Base-by-base conservation (phyloP, 1,284 basidiomycete species). In the Cutaneotrichosporon arboriforme region DNA sequence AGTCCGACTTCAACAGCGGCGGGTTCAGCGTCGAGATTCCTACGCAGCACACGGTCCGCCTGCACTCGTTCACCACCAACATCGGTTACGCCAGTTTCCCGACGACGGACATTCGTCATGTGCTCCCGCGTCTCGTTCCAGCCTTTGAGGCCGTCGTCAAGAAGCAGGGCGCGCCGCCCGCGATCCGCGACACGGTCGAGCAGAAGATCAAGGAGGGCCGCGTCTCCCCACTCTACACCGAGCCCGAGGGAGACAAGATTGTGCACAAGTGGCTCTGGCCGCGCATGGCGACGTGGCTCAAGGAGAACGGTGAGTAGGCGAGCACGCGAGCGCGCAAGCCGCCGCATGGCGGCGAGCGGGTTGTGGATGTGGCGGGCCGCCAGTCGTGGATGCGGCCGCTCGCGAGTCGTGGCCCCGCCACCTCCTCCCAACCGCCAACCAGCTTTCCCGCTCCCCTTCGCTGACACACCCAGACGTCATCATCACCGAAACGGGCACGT, bases 201-300 rank as follows among this genome's bases (percentile, higher is more conserved):
- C 54, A 70, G 49, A 70, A 69, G 61, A 57, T 64, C 38, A 53
- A 64, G 51, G 51, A 53, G 18, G 62, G 67, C 26, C 49, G 59
- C 33, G 65, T 70, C 9, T n/a, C 34, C 3, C 14, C 40, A 15
- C 41, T 50, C 10, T 4, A 18, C 4, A 22, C 36, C 13, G 57
- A 66, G 42, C 49, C 63, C 4, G 57, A 64, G n/a, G 68, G 69
- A 21, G 44, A 61, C 3, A 65, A 68, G 50, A 73, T 93, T 65
- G 81, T 83, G 3, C 91, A 94, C 54, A 75, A 79, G 7, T 89
- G 83, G 80, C 82, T 97, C 68, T 97, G 93, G 93, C 87, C 88
- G 1, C 81, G 86, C 34, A 70, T 96, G 46, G 82, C 83, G 14
- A 70, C 80, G 57, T 96, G 92, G 80, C 88, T 97, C 78, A 76